Evolutionary conservation across 2,329 filamentous ascomycete species (phyloP).

Genomic region (Bretziella fagacearum): DNA sequence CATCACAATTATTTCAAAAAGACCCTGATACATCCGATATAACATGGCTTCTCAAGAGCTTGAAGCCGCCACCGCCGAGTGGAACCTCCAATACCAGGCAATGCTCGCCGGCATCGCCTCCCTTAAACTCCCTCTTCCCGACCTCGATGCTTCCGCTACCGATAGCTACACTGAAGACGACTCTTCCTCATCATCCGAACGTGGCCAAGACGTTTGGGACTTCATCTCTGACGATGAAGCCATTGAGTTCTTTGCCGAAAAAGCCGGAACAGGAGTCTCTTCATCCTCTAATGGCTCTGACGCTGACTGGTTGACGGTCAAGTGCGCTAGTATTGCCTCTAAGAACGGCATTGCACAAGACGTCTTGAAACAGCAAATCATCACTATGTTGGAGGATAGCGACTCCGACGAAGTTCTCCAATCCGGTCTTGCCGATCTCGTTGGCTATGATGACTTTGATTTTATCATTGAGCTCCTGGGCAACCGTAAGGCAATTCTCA

Average conservation of each 20-base stretch:
- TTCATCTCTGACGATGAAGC: conserved; percentile 42
- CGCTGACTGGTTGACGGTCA: conserved; percentile 51
- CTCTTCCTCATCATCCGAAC: conserved; percentile 40
- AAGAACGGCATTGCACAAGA: conserved; percentile 50
- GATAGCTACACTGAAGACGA: conserved; percentile 32
- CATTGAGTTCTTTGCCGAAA: conserved; percentile 23
- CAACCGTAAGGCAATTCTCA: conserved; percentile 51
- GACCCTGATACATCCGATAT: too few relatives aligned
- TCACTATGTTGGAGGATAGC: conserved; percentile 53
- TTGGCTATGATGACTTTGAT: conserved; percentile 87
- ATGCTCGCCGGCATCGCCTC: conserved; percentile 77
- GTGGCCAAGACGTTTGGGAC: conserved; percentile 79
- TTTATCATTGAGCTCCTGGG: conserved; percentile 81
- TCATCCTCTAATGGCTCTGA: conserved; percentile 28
- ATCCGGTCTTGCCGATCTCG: conserved; percentile 69
- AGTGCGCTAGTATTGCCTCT: conserved; percentile 49
- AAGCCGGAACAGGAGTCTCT: conserved; percentile 12
- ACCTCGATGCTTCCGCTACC: conserved; percentile 22
- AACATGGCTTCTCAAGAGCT: conserved; percentile 7
- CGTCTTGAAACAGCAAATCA: conserved; percentile 62
- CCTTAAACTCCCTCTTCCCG: conserved; percentile 34
- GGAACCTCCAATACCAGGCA: conserved; percentile 67
- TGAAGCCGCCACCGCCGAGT: conserved; percentile 28
- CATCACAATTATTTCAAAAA: too few relatives aligned
- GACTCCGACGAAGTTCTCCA: conserved; percentile 72